Percentiles rank a stretch among this genome's conserved stretches.
These are phyloP conservation scores for Vigna angularis DNA, from an alignment of 306 rosid species.

Conservation along the genomic window DNA sequence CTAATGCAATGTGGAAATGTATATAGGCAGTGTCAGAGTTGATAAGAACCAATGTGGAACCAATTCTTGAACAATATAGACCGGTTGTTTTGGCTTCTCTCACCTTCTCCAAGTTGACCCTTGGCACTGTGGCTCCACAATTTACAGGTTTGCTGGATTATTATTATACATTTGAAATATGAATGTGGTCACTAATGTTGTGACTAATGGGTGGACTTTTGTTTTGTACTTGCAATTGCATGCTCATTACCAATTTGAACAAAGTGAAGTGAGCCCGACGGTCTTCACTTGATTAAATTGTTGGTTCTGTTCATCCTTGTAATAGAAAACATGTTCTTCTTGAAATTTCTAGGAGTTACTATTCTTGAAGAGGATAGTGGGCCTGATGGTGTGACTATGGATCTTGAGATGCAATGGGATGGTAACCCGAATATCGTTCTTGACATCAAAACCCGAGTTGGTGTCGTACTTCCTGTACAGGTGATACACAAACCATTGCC, in stretches of 20 bases:
- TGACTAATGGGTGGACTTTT: not conserved
- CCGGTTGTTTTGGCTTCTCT: conserved; percentile 72
- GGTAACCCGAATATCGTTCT: conserved; percentile 84
- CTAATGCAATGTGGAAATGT: conserved; percentile 35
- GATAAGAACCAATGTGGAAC: conserved; percentile 76
- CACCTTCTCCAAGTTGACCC: conserved; percentile 85
- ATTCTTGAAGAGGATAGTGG: conserved; percentile 72
- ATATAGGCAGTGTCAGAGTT: conserved; percentile 85
- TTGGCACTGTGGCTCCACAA: conserved; percentile 92
- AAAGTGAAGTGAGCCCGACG: conserved; percentile 22
- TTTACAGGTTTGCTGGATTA: conserved; percentile 69
- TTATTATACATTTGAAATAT: conserved; percentile 11
- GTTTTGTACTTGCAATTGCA: not conserved
- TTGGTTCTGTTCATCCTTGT: conserved; percentile 33
- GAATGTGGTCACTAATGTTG: not conserved
- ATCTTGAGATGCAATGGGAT: conserved; percentile 97
- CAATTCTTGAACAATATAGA: conserved; percentile 78
- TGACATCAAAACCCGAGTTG: conserved; percentile 80
- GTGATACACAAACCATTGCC: conserved; percentile 50
- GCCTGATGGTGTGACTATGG: conserved; percentile 68
- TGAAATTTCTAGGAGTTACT: conserved; percentile 62
- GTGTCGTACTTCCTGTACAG: conserved; percentile 86
- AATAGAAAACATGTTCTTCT: conserved; percentile 27
- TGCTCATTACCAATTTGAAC: conserved; percentile 21
- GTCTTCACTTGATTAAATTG: conserved; percentile 14